Evolutionary conservation across 495 filamentous ascomycete genomes (phyloP).

Genomic region (Melanomma pulvis-pyrius): DNA sequence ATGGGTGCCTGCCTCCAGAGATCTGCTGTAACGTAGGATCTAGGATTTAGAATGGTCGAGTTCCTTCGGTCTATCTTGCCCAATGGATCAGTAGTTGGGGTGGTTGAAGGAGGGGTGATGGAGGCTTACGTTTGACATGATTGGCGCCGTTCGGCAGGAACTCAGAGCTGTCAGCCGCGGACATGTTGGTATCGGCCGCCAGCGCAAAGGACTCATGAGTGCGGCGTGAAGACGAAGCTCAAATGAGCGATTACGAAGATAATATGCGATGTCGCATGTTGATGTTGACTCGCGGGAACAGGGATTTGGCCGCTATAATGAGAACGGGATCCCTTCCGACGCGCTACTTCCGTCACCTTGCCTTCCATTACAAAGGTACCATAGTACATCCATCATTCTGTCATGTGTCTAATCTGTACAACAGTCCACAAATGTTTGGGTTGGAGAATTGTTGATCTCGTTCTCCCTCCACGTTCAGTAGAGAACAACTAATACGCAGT

Average conservation of each 20-base stretch:
- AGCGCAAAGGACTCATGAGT: conserved; percentile 1
- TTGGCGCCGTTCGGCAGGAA: neutral
- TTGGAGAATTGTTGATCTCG: no score
- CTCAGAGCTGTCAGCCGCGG: conserved; percentile 26
- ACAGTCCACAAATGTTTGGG: no score
- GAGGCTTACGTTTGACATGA: conserved; percentile 25
- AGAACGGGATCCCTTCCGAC: conserved; percentile 5
- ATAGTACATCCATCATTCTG: neutral
- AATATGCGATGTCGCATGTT: neutral
- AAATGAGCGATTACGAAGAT: neutral
- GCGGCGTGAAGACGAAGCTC: neutral
- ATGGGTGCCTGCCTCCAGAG: conserved; percentile 69
- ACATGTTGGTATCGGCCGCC: conserved; percentile 14
- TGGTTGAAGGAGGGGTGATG: neutral
- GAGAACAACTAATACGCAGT: neutral
- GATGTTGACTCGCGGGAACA: neutral
- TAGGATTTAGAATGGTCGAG: conserved; percentile 37
- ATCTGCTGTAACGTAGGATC: conserved; percentile 33
- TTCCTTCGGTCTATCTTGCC: conserved; percentile 28
- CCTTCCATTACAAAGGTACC: neutral
- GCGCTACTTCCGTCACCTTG: neutral
- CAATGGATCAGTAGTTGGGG: neutral
- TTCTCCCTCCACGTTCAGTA: no score
- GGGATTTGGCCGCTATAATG: neutral
- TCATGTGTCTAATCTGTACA: neutral